Evolutionary conservation across 495 filamentous ascomycete species (phyloP).

Genomic region (Pyrenula aspistea): DNA sequence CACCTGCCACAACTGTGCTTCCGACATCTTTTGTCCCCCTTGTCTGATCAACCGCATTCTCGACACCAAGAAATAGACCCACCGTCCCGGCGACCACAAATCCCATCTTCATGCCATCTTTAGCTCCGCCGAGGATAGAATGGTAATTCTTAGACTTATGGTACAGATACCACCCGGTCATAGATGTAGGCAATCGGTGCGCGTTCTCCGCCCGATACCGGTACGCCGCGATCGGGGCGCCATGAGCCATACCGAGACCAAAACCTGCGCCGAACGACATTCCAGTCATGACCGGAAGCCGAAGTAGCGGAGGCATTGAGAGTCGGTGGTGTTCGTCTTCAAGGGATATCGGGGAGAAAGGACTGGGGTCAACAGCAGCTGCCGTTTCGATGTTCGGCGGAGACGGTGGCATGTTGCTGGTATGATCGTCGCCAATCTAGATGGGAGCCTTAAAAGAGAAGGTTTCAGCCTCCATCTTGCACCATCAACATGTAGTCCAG

Average conservation of each 20-base stretch:
- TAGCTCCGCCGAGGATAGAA: conserved; percentile 56
- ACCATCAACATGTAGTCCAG: too few relatives aligned
- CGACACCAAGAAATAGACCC: conserved; percentile 57
- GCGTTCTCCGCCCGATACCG: conserved; percentile 91
- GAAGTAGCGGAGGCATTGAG: conserved; percentile 46
- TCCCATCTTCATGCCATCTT: conserved; percentile 68
- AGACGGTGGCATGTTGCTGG: conserved; percentile 10
- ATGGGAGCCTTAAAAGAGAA: too few relatives aligned
- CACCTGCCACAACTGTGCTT: conserved; percentile 65
- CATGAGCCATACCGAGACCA: conserved; percentile 57
- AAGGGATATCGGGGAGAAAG: conserved; percentile 32
- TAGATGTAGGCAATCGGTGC: conserved; percentile 72
- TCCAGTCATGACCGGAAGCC: conserved; percentile 48
- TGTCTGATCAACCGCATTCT: conserved; percentile 73
- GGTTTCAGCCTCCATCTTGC: too few relatives aligned
- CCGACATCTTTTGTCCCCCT: conserved; percentile 57
- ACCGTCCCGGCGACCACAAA: conserved; percentile 54
- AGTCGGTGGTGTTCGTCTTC: conserved; percentile 43
- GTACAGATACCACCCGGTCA: conserved; percentile 88
- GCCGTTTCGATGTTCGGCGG: conserved; percentile 9
- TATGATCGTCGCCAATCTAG: too few relatives aligned
- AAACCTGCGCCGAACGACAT: conserved; percentile 54
- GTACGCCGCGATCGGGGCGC: conserved; percentile 57
- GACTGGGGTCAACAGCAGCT: conserved; percentile 16
- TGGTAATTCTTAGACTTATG: conserved; percentile 96